Evolutionary conservation across 176 grass and related monocot species (phyloP).

Genomic region (Puya raimondii): DNA sequence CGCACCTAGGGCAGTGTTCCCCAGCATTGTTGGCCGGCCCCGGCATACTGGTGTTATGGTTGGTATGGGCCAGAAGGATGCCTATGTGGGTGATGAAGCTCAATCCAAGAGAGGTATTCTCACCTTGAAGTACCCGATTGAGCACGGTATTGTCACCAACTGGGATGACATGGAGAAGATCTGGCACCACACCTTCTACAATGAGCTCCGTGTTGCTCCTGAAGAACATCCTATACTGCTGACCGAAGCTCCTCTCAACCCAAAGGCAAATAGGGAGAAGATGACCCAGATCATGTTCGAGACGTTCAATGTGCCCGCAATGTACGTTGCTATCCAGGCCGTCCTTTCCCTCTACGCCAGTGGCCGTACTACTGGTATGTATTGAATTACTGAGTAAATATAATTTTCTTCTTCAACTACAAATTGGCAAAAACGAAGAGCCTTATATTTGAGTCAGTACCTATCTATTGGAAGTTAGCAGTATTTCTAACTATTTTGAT

Average conservation of each 20-base stretch:
- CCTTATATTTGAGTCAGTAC: neutral
- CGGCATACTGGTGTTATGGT: conserved; percentile 10
- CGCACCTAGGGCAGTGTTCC: conserved; percentile 6
- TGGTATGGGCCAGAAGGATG: conserved; percentile 10
- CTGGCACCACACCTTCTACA: conserved; percentile 11
- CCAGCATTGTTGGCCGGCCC: conserved; percentile 6
- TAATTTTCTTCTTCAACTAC: too few relatives aligned
- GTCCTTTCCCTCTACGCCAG: conserved; percentile 8
- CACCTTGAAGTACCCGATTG: conserved; percentile 10
- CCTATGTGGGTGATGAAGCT: conserved; percentile 11
- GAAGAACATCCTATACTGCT: conserved; percentile 4
- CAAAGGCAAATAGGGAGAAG: conserved; percentile 11
- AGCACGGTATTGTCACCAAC: conserved; percentile 7
- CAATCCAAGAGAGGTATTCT: conserved; percentile 9
- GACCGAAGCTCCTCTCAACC: conserved; percentile 11
- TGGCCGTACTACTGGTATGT: conserved; percentile 9
- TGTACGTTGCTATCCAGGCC: conserved; percentile 9
- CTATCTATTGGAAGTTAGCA: too few relatives aligned
- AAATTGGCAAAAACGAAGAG: too few relatives aligned
- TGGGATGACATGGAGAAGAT: conserved; percentile 14
- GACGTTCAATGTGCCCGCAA: conserved; percentile 8
- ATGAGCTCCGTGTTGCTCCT: conserved; percentile 12
- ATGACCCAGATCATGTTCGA: conserved; percentile 14
- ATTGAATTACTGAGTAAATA: neutral
- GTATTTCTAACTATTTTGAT: too few relatives aligned